These are phyloP conservation scores for Dactylorhiza incarnata DNA, from an alignment of 106 monocot species.

Conservation along the genomic window DNA sequence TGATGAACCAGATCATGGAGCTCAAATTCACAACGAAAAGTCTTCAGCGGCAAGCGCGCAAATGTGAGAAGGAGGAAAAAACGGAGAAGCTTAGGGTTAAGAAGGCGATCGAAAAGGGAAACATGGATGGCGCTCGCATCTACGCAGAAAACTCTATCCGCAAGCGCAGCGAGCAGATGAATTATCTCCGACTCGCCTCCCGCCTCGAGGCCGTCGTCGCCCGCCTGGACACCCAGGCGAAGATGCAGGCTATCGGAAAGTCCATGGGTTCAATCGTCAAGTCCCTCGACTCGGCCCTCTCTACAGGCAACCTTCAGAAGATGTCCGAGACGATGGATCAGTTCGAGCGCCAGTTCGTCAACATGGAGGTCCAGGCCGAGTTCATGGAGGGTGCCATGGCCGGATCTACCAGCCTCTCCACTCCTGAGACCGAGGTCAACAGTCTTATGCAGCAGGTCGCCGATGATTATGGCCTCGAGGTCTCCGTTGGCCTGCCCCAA, in stretches of 20 bases:
- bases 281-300: constrained; percentile 19
- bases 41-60: constrained; percentile 28
- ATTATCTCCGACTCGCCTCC: constrained; percentile 31
- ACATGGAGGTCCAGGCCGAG: constrained; percentile 38
- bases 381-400: constrained; percentile 27
- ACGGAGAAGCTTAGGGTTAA: constrained; percentile 21
- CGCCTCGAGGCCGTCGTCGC: constrained; percentile 32
- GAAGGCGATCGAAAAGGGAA: constrained; percentile 24
- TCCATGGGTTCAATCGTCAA: constrained; percentile 22
- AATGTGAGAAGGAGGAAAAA: constrained; percentile 34
- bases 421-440: constrained; percentile 25
- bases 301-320: constrained; percentile 24
- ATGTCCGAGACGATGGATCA: constrained; percentile 32
- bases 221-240: constrained; percentile 28
- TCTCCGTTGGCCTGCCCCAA: constrained; percentile 22
- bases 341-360: constrained; percentile 37
- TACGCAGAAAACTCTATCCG: constrained; percentile 27
- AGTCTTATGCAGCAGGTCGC: constrained; percentile 32
- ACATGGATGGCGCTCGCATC: constrained; percentile 22
- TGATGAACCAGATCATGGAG: constrained; percentile 27
- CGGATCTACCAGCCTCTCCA: constrained; percentile 22
- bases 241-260: constrained; percentile 29
- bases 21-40: constrained; percentile 21
- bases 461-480: constrained; percentile 22
- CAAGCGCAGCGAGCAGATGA: constrained; percentile 35